phyloP scores from a whole-genome alignment of 192 early-diverging fungal species.

The Backusella mclennaniae region DNA sequence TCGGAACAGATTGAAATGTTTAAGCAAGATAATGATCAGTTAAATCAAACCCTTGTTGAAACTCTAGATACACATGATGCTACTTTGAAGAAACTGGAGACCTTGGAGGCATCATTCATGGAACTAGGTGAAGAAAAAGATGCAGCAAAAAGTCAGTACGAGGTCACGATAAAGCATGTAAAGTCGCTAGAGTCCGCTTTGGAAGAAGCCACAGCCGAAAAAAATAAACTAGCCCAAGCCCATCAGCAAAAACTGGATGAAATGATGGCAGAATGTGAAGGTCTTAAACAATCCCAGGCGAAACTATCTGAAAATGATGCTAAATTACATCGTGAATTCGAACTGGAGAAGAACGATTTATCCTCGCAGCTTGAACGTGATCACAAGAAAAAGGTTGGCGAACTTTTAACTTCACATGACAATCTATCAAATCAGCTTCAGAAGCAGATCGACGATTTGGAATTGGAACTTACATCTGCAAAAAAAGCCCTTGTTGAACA shows the following conservation, averaged over 20 bases:
- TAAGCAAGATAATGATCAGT: neutral
- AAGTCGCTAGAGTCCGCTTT: neutral
- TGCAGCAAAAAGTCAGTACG: neutral
- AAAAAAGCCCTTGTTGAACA: neutral
- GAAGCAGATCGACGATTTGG: slow-evolving; percentile 1
- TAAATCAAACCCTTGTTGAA: neutral
- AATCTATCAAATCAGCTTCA: neutral
- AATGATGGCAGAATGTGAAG: neutral
- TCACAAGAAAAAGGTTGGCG: neutral
- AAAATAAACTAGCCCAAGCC: neutral
- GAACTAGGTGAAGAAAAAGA: neutral
- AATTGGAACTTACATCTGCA: neutral
- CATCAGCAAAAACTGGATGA: neutral
- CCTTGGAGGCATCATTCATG: neutral
- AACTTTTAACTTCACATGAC: neutral
- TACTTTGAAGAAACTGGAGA: neutral
- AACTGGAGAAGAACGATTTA: neutral
- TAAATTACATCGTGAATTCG: neutral
- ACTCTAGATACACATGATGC: slow-evolving; percentile 4
- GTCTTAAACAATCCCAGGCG: neutral
- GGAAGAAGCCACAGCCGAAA: neutral
- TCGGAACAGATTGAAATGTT: neutral
- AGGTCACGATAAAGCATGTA: neutral
- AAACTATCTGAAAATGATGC: neutral
- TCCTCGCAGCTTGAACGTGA: neutral